phyloP scores from a whole-genome alignment of 495 filamentous ascomycete species.

The Podospora bellae-mahoneyi region DNA sequence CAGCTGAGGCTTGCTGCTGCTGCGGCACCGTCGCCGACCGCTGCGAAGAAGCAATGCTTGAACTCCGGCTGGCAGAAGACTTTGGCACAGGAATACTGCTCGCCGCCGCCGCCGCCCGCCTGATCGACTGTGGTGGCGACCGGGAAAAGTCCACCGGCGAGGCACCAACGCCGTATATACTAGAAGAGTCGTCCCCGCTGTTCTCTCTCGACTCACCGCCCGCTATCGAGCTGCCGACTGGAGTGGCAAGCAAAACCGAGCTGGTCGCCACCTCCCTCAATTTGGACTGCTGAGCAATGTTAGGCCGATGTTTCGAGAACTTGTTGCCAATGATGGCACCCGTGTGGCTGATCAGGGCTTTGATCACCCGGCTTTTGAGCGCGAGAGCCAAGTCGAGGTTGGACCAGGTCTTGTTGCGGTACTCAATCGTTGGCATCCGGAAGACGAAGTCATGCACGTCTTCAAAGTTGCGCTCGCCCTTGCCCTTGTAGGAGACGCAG shows the following conservation, averaged over 20 bases:
- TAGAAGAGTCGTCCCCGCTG: conserved; percentile 50
- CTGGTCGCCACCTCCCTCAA: conserved; percentile 74
- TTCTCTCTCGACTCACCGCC: conserved; percentile 38
- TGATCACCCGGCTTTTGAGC: conserved; percentile 90
- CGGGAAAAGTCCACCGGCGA: conserved; percentile 51
- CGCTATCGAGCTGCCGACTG: conserved; percentile 20
- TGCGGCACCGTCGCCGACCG: conserved; percentile 29
- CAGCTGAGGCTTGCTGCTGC: conserved; percentile 11
- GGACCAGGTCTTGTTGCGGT: conserved; percentile 98
- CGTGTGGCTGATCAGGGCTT: conserved; percentile 89
- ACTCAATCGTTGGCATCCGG: conserved; percentile 89
- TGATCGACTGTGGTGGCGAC: conserved; percentile 45
- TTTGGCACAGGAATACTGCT: conserved; percentile 24
- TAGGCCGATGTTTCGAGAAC: conserved; percentile 80
- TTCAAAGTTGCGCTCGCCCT: conserved; percentile 88
- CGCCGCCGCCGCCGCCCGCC: conserved; percentile 39
- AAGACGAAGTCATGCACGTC: conserved; percentile 98
- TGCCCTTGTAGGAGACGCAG: conserved; percentile 95
- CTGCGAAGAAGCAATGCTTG: conserved; percentile 43
- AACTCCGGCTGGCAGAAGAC: conserved; percentile 42
- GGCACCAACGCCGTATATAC: conserved; percentile 35
- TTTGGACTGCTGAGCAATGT: conserved; percentile 70
- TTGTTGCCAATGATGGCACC: conserved; percentile 98
- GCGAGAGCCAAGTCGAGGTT: conserved; percentile 90
- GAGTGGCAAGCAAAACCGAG: conserved; percentile 50